These are phyloP conservation scores for Pythium dissimile DNA, from an alignment of 352 stramenopile genomes.

Conservation along the genomic window DNA sequence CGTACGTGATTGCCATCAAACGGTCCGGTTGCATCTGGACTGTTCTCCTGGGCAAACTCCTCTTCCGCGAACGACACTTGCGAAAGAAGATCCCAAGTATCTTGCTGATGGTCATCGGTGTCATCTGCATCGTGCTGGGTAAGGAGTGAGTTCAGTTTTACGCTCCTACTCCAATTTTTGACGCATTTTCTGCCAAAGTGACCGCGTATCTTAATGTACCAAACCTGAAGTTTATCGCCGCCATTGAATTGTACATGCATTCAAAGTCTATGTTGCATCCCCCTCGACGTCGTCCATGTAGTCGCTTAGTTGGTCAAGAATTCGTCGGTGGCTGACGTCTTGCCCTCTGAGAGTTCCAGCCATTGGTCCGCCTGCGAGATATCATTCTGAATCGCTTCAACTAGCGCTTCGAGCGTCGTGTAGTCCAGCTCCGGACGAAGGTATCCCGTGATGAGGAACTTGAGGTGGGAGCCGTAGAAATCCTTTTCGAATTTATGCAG, in stretches of 20 bases:
- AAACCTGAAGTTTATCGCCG: too few relatives aligned
- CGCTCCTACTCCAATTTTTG: slow-evolving; percentile 5
- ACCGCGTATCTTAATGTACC: too few relatives aligned
- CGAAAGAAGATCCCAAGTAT: slow-evolving; percentile 84
- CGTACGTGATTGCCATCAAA: slow-evolving; percentile 85
- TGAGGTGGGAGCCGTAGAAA: slow-evolving; percentile 94
- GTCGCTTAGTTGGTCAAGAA: slow-evolving; percentile 9
- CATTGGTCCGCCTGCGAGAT: slow-evolving; percentile 67
- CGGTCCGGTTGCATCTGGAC: slow-evolving; percentile 83
- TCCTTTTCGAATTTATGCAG: slow-evolving; percentile 92
- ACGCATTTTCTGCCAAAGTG: too few relatives aligned
- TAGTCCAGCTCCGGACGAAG: slow-evolving; percentile 95
- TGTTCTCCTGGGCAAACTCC: slow-evolving; percentile 62
- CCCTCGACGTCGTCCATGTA: not conserved
- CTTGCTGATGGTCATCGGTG: slow-evolving; percentile 71
- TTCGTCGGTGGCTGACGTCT: slow-evolving; percentile 36
- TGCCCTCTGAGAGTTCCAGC: slow-evolving; percentile 53
- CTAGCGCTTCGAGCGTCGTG: slow-evolving; percentile 89
- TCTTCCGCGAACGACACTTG: slow-evolving; percentile 71
- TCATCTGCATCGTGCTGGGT: slow-evolving; percentile 74
- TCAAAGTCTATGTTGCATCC: not conserved
- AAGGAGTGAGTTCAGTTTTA: slow-evolving; percentile 33
- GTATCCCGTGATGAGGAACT: slow-evolving; percentile 92
- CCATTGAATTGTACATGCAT: slow-evolving; percentile 1
- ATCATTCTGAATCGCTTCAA: slow-evolving; percentile 90